Evolutionary conservation across 768 basidiomycete genomes (phyloP).

Genomic region (Agrocybe chaxingu): DNA sequence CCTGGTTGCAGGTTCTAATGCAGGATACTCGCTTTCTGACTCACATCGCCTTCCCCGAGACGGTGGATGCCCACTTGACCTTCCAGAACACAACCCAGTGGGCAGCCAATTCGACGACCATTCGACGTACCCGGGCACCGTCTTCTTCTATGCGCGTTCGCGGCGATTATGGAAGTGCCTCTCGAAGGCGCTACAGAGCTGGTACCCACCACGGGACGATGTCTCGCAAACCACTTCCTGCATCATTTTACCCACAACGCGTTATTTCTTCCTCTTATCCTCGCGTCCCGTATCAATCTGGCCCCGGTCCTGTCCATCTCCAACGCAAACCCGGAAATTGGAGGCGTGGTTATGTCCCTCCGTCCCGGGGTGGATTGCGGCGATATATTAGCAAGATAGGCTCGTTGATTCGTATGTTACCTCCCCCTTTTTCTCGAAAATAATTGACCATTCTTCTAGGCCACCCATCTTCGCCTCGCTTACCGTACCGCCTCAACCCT

Average conservation of each 20-base stretch:
- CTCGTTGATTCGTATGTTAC: conserved; percentile 6
- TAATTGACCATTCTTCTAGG: conserved; percentile 1
- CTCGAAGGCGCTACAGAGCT: conserved; percentile 4
- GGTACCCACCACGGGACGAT: conserved; percentile 5
- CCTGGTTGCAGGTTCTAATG: too few species aligned
- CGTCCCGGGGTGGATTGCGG: conserved; percentile 10
- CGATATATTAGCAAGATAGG: conserved; percentile 10
- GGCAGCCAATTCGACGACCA: too few species aligned
- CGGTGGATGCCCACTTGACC: too few species aligned
- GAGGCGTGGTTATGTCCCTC: conserved; percentile 13
- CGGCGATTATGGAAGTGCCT: background rate
- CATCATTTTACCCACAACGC: conserved; percentile 2
- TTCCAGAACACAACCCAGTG: too few species aligned
- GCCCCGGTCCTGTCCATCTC: conserved; percentile 1
- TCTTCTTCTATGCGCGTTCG: background rate
- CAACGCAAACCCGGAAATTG: conserved; percentile 8
- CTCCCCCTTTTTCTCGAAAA: background rate
- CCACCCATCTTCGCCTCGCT: conserved; percentile 4
- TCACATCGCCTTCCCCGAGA: too few species aligned
- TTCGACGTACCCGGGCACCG: too few species aligned
- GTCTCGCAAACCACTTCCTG: conserved; percentile 7
- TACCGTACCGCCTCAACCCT: conserved; percentile 6
- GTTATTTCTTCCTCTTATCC: background rate
- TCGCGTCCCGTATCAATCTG: background rate
- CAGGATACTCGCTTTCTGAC: too few species aligned